Base-by-base conservation (phyloP, 495 filamentous ascomycete genomes). In the Lepidopterella palustris region DNA sequence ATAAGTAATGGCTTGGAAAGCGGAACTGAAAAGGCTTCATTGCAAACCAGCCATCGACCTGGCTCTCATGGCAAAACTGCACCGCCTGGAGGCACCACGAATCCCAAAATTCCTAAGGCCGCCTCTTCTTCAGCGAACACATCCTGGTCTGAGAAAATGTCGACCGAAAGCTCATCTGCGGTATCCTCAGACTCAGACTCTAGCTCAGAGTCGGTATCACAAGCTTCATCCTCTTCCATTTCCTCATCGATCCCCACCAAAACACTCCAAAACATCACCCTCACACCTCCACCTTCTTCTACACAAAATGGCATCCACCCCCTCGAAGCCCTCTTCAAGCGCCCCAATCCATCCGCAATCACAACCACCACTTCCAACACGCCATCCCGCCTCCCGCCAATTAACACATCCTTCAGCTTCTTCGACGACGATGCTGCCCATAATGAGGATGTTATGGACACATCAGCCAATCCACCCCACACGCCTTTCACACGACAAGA, bases 291-390 rank as follows among this genome's bases (percentile, higher is more conserved):
- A 21, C 54, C 65, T 26, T 52, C 60, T 25, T 31, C 26, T 50
- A 45, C 6, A 15, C 45, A 63, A 18, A 77, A 74, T 64, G 84
- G 87, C 61, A 76, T 93, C 11, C 90, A 96, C 63, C 92, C 91
- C 0, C 76, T 96, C 10, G 92, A 97, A 74, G 88, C 89, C 0
- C 81, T 97, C 6, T 97, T 91, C 78, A 96, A 96, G 68, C 83
- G 82, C 10, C 78, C 84, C 1, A 61, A 53, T 51, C 61, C 55
- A 0, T 27, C 57, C 11, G 13, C 31, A 5, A 27, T 62, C 15
- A 42, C 59, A 23, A 49, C 54, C 23, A 72, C 78, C 1, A 67
- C 67, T 18, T 66, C 72, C 13, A 72, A 66, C 15, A 66, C 70
- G 5, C 60, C 70, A 1, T 75, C 74, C 31, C 70, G 73, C 8